Evolutionary conservation across 2,329 filamentous ascomycete genomes (phyloP).

Genomic region (Fusarium avenaceum): DNA sequence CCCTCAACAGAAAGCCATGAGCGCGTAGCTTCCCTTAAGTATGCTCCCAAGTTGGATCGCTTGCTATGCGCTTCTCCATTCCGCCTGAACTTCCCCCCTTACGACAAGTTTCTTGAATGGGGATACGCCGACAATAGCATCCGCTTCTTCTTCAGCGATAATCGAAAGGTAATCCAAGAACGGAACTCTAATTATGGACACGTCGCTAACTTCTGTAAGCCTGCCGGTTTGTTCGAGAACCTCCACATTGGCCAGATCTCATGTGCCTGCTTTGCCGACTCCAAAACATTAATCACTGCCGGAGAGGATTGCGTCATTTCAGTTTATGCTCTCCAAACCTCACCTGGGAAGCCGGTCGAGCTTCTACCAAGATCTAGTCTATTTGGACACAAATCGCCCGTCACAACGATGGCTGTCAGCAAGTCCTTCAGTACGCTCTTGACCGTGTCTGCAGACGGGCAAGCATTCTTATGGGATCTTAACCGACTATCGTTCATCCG

Average conservation of each 20-base stretch:
- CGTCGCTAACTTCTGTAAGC: conserved; percentile 55
- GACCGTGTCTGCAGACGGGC: conserved; percentile 84
- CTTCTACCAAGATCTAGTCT: conserved; percentile 82
- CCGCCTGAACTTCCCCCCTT: conserved; percentile 88
- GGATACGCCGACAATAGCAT: conserved; percentile 94
- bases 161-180: conserved; percentile 70
- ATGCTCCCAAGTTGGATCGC: conserved; percentile 83
- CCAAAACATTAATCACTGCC: conserved; percentile 89
- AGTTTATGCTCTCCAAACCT: conserved; percentile 79
- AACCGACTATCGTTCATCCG: conserved; percentile 91
- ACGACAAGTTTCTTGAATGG: conserved; percentile 96
- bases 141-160: conserved; percentile 89
- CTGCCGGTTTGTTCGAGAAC: conserved; percentile 92
- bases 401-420: conserved; percentile 85
- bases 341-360: conserved; percentile 78
- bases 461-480: conserved; percentile 92
- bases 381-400: conserved; percentile 89
- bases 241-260: conserved; percentile 92
- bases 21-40: conserved; percentile 82
- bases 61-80: conserved; percentile 87
- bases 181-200: conserved; percentile 10
- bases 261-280: conserved; percentile 86
- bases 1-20: conserved; percentile 73
- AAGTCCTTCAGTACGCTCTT: conserved; percentile 90
- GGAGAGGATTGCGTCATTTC: conserved; percentile 93